These are phyloP conservation scores for Barnettozyma populi DNA, from an alignment of 805 yeast species.

Conservation along the genomic window DNA sequence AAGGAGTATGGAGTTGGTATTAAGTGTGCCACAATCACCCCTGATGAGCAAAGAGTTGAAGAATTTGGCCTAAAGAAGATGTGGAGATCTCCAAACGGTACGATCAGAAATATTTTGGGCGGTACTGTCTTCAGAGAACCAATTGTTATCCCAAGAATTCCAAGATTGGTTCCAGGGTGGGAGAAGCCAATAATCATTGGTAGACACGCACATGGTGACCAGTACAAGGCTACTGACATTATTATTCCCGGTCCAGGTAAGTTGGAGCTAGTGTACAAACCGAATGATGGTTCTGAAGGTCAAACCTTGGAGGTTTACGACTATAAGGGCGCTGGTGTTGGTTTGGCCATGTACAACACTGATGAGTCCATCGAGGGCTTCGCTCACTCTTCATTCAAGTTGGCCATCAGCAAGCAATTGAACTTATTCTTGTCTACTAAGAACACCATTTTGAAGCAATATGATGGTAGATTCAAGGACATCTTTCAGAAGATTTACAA, in stretches of 20 bases:
- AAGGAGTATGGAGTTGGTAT: slow-evolving; percentile 87
- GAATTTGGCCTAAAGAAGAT: slow-evolving; percentile 88
- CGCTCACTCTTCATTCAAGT: slow-evolving; percentile 87
- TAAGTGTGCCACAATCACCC: slow-evolving; percentile 98
- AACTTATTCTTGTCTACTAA: slow-evolving; percentile 87
- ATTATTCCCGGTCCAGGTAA: slow-evolving; percentile 77
- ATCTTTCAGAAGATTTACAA: slow-evolving; percentile 81
- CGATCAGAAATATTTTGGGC: slow-evolving; percentile 90
- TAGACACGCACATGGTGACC: slow-evolving; percentile 97
- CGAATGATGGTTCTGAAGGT: slow-evolving; percentile 50
- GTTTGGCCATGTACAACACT: slow-evolving; percentile 92
- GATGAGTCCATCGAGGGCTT: slow-evolving; percentile 85
- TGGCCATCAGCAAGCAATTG: slow-evolving; percentile 73
- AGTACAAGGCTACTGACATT: slow-evolving; percentile 87
- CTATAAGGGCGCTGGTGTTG: slow-evolving; percentile 67
- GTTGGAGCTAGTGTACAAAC: slow-evolving; percentile 71
- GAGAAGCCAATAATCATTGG: slow-evolving; percentile 94
- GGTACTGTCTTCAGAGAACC: slow-evolving; percentile 98
- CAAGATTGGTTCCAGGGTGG: slow-evolving; percentile 88
- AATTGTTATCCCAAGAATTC: slow-evolving; percentile 82
- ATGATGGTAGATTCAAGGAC: slow-evolving; percentile 95
- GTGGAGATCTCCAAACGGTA: slow-evolving; percentile 98
- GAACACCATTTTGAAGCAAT: slow-evolving; percentile 88
- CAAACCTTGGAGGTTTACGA: slow-evolving; percentile 53
- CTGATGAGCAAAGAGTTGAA: slow-evolving; percentile 91